phyloP scores from a whole-genome alignment of 345 rosid genomes.

The Jatropha curcas region DNA sequence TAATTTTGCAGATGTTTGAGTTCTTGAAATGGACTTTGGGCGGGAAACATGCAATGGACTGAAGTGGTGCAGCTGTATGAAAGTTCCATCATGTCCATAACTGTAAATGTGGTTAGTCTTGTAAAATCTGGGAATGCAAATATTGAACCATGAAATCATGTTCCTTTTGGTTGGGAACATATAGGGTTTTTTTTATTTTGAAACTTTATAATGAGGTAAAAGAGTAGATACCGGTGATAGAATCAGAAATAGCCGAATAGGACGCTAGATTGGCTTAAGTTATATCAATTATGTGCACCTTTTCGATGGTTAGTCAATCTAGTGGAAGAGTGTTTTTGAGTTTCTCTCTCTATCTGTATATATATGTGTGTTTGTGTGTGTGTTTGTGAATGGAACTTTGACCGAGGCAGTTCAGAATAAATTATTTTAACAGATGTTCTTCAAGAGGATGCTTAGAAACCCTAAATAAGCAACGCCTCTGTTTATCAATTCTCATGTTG shows the following conservation, averaged over 20 bases:
- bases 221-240: conserved; percentile 3
- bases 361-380: background rate
- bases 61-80: conserved; percentile 21
- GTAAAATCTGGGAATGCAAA: conserved; percentile 35
- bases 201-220: conserved; percentile 13
- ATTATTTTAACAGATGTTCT: no score
- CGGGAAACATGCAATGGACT: conserved; percentile 11
- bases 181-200: conserved; percentile 17
- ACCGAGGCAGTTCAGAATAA: no score
- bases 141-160: conserved; percentile 12
- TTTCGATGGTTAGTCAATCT: background rate
- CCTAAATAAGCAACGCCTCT: no score
- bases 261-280: conserved; percentile 12
- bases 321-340: conserved; percentile 4
- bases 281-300: background rate
- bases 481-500: no score
- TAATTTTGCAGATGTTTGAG: conserved; percentile 12
- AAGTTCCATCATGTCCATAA: conserved; percentile 24
- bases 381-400: background rate
- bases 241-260: conserved; percentile 8
- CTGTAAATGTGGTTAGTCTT: conserved; percentile 36
- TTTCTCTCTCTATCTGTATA: background rate
- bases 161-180: conserved; percentile 24
- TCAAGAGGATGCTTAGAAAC: no score
- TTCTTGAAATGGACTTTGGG: conserved; percentile 3